phyloP scores from a whole-genome alignment of 2,329 filamentous ascomycete genomes.

The Alternaria ethzedia region DNA sequence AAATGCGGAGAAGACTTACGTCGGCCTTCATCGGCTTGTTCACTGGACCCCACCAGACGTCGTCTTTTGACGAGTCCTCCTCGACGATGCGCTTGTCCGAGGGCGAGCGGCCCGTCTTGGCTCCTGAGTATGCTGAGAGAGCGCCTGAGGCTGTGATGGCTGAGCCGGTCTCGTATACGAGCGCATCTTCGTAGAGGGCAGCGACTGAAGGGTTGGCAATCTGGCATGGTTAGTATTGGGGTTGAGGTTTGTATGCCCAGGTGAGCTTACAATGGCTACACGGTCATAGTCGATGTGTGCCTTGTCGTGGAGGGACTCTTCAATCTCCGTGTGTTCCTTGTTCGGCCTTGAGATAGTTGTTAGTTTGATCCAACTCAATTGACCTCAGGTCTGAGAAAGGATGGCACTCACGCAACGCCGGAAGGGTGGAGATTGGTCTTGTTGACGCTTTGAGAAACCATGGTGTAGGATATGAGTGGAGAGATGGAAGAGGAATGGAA shows the following conservation, averaged over 20 bases:
- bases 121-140: conserved; percentile 94
- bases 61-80: conserved; percentile 84
- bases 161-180: conserved; percentile 96
- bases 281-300: conserved; percentile 99
- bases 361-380: conserved; percentile 16
- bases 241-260: background rate
- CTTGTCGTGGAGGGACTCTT: conserved; percentile 96
- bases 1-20: conserved; percentile 64
- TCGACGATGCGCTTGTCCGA: conserved; percentile 97
- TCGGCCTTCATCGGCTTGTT: conserved; percentile 99
- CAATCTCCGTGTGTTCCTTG: conserved; percentile 91
- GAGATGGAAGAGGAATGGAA: conserved; percentile 65
- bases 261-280: conserved; percentile 83
- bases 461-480: conserved; percentile 36
- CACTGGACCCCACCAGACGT: conserved; percentile 99
- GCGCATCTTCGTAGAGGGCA: conserved; percentile 97
- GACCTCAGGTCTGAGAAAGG: background rate
- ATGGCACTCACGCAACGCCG: conserved; percentile 79
- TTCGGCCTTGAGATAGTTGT: conserved; percentile 65
- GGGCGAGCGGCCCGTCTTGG: conserved; percentile 96
- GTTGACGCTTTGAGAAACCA: conserved; percentile 70
- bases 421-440: conserved; percentile 89
- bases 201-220: conserved; percentile 93
- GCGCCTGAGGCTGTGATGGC: conserved; percentile 96
- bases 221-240: conserved; percentile 47